A percentile compares a stretch with the other conserved stretches of the same genome.
phyloP scores from a whole-genome alignment of 208 protist species.

The Leishmania tarentolae region DNA sequence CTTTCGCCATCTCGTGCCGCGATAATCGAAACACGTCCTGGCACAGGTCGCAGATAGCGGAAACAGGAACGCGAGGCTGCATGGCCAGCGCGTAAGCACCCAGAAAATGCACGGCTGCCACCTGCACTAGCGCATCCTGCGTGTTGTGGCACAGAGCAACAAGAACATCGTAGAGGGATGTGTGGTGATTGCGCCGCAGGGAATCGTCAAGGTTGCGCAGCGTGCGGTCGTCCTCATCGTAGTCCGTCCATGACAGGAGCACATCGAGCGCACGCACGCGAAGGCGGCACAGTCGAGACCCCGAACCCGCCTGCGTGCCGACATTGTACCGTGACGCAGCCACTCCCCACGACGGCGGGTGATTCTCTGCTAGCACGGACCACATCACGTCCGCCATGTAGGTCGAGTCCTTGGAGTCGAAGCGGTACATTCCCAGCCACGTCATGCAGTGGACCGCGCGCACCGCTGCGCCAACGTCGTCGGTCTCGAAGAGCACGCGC shows the following conservation, averaged over 20 bases:
- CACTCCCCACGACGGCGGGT: constrained; percentile 6
- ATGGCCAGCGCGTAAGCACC: constrained; percentile 50
- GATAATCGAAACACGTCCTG: constrained; percentile 79
- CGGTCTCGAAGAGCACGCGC: constrained; percentile 42
- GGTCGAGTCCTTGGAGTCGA: constrained; percentile 56
- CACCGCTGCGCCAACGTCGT: constrained; percentile 52
- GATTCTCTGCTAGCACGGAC: constrained; percentile 11
- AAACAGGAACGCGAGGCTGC: constrained; percentile 62
- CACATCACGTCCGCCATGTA: constrained; percentile 34
- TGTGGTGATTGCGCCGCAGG: constrained; percentile 13
- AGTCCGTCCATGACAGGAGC: constrained; percentile 75
- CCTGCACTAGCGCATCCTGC: constrained; percentile 53
- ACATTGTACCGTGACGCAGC: not conserved
- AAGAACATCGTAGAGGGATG: constrained; percentile 51
- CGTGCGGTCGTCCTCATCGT: constrained; percentile 69
- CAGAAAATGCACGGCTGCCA: constrained; percentile 68
- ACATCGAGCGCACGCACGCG: constrained; percentile 75
- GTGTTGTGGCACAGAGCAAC: constrained; percentile 35
- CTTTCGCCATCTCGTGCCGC: constrained; percentile 74
- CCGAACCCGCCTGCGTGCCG: not conserved
- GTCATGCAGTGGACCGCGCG: constrained; percentile 47
- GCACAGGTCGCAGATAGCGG: constrained; percentile 43
- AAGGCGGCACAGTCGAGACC: constrained; percentile 23
- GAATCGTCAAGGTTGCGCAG: constrained; percentile 75
- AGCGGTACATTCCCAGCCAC: constrained; percentile 80